These are phyloP conservation scores for Leccinum broughii DNA, from an alignment of 768 basidiomycete species.

Conservation along the genomic window DNA sequence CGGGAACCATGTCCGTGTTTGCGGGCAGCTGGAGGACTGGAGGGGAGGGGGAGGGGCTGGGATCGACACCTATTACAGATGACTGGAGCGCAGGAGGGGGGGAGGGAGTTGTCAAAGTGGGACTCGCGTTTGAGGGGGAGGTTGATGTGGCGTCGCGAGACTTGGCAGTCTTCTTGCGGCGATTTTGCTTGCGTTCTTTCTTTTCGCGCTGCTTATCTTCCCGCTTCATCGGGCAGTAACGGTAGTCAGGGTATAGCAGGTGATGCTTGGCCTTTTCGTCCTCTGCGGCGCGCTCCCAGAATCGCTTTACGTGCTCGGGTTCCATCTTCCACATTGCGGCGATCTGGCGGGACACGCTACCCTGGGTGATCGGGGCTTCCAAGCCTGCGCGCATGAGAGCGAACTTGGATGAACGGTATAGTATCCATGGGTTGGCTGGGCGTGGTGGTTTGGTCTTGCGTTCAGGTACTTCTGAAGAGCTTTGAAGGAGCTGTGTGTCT, in stretches of 20 bases:
- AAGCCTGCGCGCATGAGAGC: constrained; percentile 24
- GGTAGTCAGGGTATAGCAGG: constrained; percentile 53
- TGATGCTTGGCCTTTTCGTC: constrained; percentile 53
- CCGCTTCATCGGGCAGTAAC: constrained; percentile 56
- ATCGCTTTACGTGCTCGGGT: constrained; percentile 42
- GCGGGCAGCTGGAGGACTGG: not conserved
- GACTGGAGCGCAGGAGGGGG: not conserved
- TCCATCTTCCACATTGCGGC: constrained; percentile 65
- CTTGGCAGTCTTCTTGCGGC: constrained; percentile 24
- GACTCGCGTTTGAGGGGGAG: not conserved
- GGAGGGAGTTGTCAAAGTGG: not conserved
- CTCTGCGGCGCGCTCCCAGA: constrained; percentile 57
- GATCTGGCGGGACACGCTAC: constrained; percentile 64
- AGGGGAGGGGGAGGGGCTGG: not conserved
- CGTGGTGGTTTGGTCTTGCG: constrained; percentile 48
- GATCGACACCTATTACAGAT: not conserved
- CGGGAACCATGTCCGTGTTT: not conserved
- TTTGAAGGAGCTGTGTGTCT: not conserved
- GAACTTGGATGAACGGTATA: constrained; percentile 68
- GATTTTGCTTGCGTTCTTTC: constrained; percentile 39
- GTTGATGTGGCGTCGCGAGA: constrained; percentile 21
- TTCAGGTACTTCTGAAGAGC: constrained; percentile 10
- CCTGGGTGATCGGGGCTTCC: constrained; percentile 47
- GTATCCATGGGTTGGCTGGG: constrained; percentile 82
- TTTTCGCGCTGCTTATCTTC: constrained; percentile 46